Conservation (phyloP, 192 early-diverging fungal genomes). For the Mortierella claussenii region DNA sequence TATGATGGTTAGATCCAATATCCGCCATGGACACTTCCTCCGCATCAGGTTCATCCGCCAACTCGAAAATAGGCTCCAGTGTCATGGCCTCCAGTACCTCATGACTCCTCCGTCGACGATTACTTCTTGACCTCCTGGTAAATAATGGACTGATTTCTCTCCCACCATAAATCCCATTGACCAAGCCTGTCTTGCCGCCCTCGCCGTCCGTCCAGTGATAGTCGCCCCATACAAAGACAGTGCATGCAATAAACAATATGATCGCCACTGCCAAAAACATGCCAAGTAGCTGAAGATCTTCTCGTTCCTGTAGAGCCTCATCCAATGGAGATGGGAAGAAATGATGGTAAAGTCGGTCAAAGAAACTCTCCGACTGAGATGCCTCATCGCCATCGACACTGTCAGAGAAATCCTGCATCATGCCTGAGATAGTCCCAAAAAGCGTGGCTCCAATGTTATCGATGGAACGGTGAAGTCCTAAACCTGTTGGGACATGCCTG, state of each 20-base stretch:
- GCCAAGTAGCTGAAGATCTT: slow-evolving; percentile 37
- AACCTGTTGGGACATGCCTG: slow-evolving; percentile 56
- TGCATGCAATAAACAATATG: slow-evolving; percentile 11
- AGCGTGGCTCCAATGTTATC: slow-evolving; percentile 60
- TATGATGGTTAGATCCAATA: background rate
- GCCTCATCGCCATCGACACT: slow-evolving; percentile 8
- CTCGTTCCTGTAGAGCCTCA: slow-evolving; percentile 20
- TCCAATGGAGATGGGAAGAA: slow-evolving; percentile 38
- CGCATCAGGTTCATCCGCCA: slow-evolving; percentile 39
- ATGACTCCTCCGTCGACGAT: slow-evolving; percentile 29
- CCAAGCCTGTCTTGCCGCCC: slow-evolving; percentile 44
- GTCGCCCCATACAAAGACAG: slow-evolving; percentile 50
- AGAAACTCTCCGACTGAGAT: slow-evolving; percentile 29
- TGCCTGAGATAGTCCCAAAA: slow-evolving; percentile 49
- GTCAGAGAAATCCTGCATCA: slow-evolving; percentile 42
- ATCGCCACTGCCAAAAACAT: slow-evolving; percentile 33
- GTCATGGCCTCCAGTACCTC: slow-evolving; percentile 45
- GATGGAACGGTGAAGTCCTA: slow-evolving; percentile 52
- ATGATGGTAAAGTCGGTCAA: slow-evolving; percentile 41
- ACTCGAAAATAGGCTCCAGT: slow-evolving; percentile 40
- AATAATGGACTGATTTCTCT: background rate
- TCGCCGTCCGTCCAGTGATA: slow-evolving; percentile 52
- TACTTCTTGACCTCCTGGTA: slow-evolving; percentile 1
- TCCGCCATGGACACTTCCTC: slow-evolving; percentile 45
- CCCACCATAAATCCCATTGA: slow-evolving; percentile 40